Evolutionary conservation across 2,329 filamentous ascomycete genomes (phyloP).

Genomic region (Claviceps pazoutovae): DNA sequence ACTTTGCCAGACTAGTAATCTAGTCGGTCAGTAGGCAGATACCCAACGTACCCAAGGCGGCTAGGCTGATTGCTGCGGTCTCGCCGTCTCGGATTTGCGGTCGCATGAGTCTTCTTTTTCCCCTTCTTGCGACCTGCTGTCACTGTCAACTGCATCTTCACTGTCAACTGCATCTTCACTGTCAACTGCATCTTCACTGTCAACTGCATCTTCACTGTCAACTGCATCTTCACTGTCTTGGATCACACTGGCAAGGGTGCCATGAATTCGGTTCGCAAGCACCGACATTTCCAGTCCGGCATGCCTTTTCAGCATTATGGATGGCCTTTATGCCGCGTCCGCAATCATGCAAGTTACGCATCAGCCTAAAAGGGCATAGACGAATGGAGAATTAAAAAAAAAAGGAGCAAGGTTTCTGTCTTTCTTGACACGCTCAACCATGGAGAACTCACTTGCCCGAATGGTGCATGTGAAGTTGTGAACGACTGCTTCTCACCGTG

Average conservation of each 20-base stretch:
- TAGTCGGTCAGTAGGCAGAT: neutral
- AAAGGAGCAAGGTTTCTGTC: neutral
- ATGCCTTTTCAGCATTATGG: neutral
- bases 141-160: neutral
- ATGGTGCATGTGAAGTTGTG: neutral
- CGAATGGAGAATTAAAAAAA: neutral
- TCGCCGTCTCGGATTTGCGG: neutral
- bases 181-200: neutral
- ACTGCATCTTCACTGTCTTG: neutral
- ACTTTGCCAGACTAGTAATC: neutral
- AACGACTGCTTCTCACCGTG: neutral
- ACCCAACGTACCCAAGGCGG: neutral
- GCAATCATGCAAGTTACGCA: neutral
- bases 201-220: neutral
- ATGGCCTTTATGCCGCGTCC: neutral
- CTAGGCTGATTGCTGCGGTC: neutral
- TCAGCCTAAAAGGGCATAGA: neutral
- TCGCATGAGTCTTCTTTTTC: neutral
- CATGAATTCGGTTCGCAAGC: neutral
- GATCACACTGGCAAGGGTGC: neutral
- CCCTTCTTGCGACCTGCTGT: neutral
- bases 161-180: too few species aligned
- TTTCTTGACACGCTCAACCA: neutral
- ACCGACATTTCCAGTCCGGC: neutral
- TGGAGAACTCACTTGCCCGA: neutral